Conservation (phyloP, 2,329 filamentous ascomycete species). For the Aspergillus aculeatus region DNA sequence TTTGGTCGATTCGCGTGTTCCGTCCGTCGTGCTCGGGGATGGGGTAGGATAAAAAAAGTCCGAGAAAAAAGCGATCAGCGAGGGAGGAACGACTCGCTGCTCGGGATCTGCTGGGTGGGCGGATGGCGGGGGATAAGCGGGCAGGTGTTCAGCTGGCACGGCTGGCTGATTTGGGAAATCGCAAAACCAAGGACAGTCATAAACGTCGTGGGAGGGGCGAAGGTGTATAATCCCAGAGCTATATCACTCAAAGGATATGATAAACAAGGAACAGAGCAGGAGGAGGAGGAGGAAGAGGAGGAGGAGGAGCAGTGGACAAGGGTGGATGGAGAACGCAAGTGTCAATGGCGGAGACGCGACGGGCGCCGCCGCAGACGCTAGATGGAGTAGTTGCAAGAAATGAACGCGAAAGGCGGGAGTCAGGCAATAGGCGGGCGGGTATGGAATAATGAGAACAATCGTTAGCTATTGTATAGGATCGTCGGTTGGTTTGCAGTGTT, state of each 20-base stretch:
- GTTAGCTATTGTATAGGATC: neutral
- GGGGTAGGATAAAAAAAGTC: neutral
- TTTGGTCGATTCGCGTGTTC: neutral
- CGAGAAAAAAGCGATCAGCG: neutral
- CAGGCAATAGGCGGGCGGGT: neutral
- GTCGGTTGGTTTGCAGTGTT: neutral
- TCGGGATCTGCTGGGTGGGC: neutral
- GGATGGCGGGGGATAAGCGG: constrained; percentile 2
- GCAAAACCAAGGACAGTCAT: constrained; percentile 14
- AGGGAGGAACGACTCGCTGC: neutral
- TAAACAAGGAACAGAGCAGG: constrained; percentile 1
- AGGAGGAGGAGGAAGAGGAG: neutral
- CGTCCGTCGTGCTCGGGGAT: neutral
- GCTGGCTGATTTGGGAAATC: constrained; percentile 1
- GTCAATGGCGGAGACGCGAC: constrained; percentile 17
- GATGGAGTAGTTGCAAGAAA: constrained; percentile 7
- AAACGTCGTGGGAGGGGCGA: constrained; percentile 11
- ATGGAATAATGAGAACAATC: neutral
- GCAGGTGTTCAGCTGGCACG: constrained; percentile 10
- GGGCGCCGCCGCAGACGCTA: constrained; percentile 15
- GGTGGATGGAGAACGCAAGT: constrained; percentile 9
- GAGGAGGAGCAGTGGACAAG: neutral
- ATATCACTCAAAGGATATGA: constrained; percentile 6
- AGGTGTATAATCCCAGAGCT: constrained; percentile 1
- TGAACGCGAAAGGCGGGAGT: constrained; percentile 6